These are phyloP conservation scores for Beauveria pseudobassiana DNA, from an alignment of 2,329 filamentous ascomycete species.

Conservation along the genomic window DNA sequence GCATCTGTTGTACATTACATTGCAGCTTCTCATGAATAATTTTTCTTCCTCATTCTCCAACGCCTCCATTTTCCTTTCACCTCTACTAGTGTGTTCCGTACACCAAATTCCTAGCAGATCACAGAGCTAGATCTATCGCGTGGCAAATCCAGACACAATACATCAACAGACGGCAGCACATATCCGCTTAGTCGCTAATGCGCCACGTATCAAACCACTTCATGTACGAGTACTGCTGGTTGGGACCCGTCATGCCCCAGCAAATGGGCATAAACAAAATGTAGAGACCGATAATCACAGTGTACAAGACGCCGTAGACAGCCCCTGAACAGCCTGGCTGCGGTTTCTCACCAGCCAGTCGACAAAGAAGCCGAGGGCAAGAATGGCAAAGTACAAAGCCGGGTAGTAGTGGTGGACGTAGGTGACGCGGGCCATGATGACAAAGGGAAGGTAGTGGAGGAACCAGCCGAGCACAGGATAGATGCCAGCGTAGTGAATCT, in stretches of 20 bases:
- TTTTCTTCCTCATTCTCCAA: not conserved
- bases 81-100: not conserved
- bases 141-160: not conserved
- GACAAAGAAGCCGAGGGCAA: slow-evolving; percentile 77
- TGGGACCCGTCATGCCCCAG: slow-evolving; percentile 87
- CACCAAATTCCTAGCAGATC: not conserved
- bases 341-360: slow-evolving; percentile 74
- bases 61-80: not conserved
- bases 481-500: slow-evolving; percentile 86
- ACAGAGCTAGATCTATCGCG: not conserved
- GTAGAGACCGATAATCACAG: slow-evolving; percentile 71
- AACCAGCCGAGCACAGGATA: slow-evolving; percentile 94
- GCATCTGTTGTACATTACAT: slow-evolving; percentile 10
- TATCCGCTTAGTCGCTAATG: slow-evolving; percentile 53
- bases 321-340: slow-evolving; percentile 53
- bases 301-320: slow-evolving; percentile 70
- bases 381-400: slow-evolving; percentile 92
- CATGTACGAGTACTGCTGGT: slow-evolving; percentile 79
- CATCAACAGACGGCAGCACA: not conserved
- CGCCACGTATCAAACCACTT: slow-evolving; percentile 91
- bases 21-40: slow-evolving; percentile 8
- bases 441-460: slow-evolving; percentile 90
- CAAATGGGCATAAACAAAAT: slow-evolving; percentile 87
- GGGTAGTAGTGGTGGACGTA: slow-evolving; percentile 99
- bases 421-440: slow-evolving; percentile 96